Evolutionary conservation across 179 eudicot genomes (phyloP), one percentile per base, ranked within the genome.

Genomic region (Nepenthes alata): DNA sequence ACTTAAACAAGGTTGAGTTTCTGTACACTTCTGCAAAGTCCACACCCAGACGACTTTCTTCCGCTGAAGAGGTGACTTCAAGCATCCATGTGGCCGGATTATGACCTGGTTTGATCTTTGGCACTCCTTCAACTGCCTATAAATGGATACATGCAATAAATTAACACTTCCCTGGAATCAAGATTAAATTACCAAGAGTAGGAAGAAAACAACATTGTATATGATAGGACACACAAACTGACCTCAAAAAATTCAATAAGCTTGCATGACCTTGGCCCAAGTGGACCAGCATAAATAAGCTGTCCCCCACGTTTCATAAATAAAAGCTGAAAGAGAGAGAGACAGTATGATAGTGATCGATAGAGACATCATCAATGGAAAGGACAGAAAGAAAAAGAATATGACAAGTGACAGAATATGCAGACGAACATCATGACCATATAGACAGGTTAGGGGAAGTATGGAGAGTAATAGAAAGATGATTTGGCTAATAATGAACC

Each of bases 31-130:
- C 94, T 11, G 97, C 94, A 76, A 91, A 91, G 74, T 91, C 97
- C 50, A 88, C 81, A 53, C 77, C 84, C 11, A 88, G 77, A 52
- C 88, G 88, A 54, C 63, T 71, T 79, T 91, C 97, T 77, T 88
- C 95, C 61, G 77, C 65, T 50, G 72, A 50, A 53, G 96, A 91
- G 73, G 94, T 85, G 66, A 82, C 91, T 67, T 91, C 97, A 71
- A 91, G 83, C 90, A 91, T 91, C 97, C 97, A 91, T 35, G 97
- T 85, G 53, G 97, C 94, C 54, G 97, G 97, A 69, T 91, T 91
- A 61, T 83, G 74, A 64, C 96, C 96, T 54, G 94, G 81, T 59
- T 66, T 88, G 68, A 91, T 91, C 71, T 77, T 91, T 47, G 64
- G 74, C 52, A 91, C 88, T 73, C 97, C 97, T 65, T 85, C 88